Base-by-base conservation (phyloP, 2,329 filamentous ascomycete species). In the Dothistroma septosporum region DNA sequence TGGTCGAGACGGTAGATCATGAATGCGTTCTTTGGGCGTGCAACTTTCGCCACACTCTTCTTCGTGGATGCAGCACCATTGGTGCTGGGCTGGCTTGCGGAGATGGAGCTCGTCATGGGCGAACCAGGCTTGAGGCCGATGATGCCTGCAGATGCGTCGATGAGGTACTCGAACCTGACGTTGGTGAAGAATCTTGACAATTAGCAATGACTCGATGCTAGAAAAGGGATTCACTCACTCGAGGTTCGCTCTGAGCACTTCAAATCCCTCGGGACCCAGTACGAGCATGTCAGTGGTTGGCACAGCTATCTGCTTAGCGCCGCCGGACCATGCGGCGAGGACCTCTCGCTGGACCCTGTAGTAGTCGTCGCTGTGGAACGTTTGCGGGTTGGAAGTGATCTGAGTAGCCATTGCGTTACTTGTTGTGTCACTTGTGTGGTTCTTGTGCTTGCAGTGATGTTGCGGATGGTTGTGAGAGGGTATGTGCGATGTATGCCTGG, bases 21-120 rank as follows among this genome's bases (percentile, higher is more conserved):
- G 56, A 58, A 53, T 58, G 56, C 56, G 35, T 58, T 58, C 47
- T 58, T 53, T 28, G 47, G 33, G 56, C 56, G 32, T 46, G 61
- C 31, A 47, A 58, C 55, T 59, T 58, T 61, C 63, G 53, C 41
- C 24, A 19, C 55, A 46, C 50, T 59, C 57, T 52, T 47, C 55
- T 60, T 56, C 46, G 54, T 55, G 52, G 52, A 61, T 56, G 53
- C 61, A 55, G 58, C 61, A 44, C 41, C 55, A 54, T 41, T 57
- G 57, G 57, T 59, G 61, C 57, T 59, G 57, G 54, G 12, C 33
- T 57, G 55, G 58, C 53, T 24, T 62, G 58, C 55, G 62, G 60
- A 64, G 63, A 53, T 33, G 14, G 50, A 50, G 28, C 28, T 50
- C 22, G 47, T 28, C 22, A 28, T 50, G 47, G 22, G 47, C 21